Evolutionary conservation across 1,284 basidiomycete genomes (phyloP), one percentile per base, ranked within the genome.

Genomic region (Ganoderma sp.): DNA sequence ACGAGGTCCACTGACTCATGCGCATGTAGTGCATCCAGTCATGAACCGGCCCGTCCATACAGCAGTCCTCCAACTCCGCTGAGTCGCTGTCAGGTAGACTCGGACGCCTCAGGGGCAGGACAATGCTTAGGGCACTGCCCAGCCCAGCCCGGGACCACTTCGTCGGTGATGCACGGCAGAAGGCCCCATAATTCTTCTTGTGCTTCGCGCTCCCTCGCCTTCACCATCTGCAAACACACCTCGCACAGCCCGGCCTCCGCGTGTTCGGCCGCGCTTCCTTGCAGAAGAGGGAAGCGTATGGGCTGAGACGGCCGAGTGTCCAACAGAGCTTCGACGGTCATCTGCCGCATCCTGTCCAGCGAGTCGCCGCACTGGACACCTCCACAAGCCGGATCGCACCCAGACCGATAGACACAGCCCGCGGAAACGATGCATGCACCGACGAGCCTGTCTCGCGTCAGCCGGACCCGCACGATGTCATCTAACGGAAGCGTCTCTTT

Each of bases 11-110:
- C 10, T 9, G 22, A n/a, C 48, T 12, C 12, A 1, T 25, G 2
- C 48, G 48, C n/a, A 22, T 50, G 48, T 50, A 50, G 48, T n/a
- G n/a, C n/a, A 25, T 50, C 48, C 48, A 50, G 22, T 50, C 48
- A 50, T 50, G 22, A 50, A 50, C 22, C 7, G 48, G 10, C 48
- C 22, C 48, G 48, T 22, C 48, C 48, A 50, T 50, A 50, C 9
- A 12, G 9, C 48, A 50, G 8, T 50, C 7, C 22, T 50, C 48
- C 2, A 10, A 17, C n/a, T 50, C 48, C n/a, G 12, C 48, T 8
- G 48, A 50, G n/a, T 50, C 22, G 9, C 48, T 50, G n/a, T 50
- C 48, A 7, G n/a, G 4, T 9, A 50, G 48, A 3, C 48, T 12
- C n/a, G 9, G n/a, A 50, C n/a, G 48, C 9, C 48, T 22, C 48